Base-by-base conservation (phyloP, 2,329 filamentous ascomycete genomes). In the Fusarium annulatum region DNA sequence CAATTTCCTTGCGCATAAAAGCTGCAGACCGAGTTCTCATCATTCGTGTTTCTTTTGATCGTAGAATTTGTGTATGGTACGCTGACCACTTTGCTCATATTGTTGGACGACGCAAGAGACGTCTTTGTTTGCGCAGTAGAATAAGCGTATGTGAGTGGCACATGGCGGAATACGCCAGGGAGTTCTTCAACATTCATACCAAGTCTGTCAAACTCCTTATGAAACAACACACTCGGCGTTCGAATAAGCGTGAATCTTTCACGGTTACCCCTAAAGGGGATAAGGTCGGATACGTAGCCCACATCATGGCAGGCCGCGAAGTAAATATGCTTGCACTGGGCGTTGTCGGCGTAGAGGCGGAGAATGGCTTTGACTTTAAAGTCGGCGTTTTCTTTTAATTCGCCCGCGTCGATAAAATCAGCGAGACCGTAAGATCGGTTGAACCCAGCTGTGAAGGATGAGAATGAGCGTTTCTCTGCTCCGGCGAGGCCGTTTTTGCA, bases 241-340 rank as follows among this genome's bases (percentile, higher is more conserved):
- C 85, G 85, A 48, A 91, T 78, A 16, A 91, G 85, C 1, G 89
- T 91, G 66, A 91, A 85, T 57, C 85, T 85, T 30, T 88, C 84
- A 12, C 80, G 79, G 64, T 85, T 83, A 48, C 85, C 86, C 48
- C 81, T 82, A 74, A 88, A 87, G 12, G 87, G 86, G 9, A 84
- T 86, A 33, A 92, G 81, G 53, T 90, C 84, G 12, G 87, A 85
- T 51, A 90, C 80, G 76, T 91, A 79, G 33, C 76, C 77, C 11
- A 75, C 73, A 34, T 92, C 88, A 72, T 91, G 89, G 74, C 90
- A 92, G 43, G 86, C 89, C 9, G 89, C 90, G 64, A 91, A 89
- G 76, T 88, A 89, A 41, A 92, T 89, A 77, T 91, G 90, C 73
- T 88, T 89, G 82, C 90, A 92, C 75, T 91, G 88, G 7, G 84